Percentiles rank a stretch among this genome's conserved stretches.
phyloP scores from a whole-genome alignment of 2,329 filamentous ascomycete species.

The Cladobotryum protrusum region DNA sequence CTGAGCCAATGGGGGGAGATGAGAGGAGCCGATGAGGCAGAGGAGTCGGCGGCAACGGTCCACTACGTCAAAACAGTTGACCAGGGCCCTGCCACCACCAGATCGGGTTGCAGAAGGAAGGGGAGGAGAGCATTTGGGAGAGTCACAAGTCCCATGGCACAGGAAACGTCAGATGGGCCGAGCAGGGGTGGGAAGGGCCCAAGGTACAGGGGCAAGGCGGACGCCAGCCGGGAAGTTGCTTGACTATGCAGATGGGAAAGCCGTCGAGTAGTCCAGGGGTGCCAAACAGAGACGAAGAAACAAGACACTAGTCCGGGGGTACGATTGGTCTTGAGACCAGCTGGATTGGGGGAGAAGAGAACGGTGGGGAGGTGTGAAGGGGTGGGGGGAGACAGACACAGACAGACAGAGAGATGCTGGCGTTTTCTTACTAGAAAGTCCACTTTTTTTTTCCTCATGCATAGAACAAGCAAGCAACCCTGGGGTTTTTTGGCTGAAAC shows the following conservation, averaged over 20 bases:
- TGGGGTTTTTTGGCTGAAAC: constrained; percentile 6
- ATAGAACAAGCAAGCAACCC: constrained; percentile 7
- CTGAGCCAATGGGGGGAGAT: constrained; percentile 29
- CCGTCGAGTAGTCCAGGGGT: constrained; percentile 12
- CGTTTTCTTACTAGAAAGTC: background rate
- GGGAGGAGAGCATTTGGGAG: background rate
- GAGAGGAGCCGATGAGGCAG: constrained; percentile 29
- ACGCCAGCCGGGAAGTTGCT: constrained; percentile 25
- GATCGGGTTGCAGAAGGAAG: constrained; percentile 13
- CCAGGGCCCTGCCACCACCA: constrained; percentile 15
- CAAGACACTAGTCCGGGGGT: constrained; percentile 16
- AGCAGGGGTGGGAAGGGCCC: constrained; percentile 14
- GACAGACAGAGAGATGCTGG: background rate
- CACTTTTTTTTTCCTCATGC: constrained; percentile 1
- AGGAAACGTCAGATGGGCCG: constrained; percentile 23
- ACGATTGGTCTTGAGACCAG: constrained; percentile 9
- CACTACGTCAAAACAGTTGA: constrained; percentile 20
- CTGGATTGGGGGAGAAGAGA: constrained; percentile 13
- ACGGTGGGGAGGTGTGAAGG: constrained; percentile 18
- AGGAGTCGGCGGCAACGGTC: constrained; percentile 26
- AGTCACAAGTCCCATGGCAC: constrained; percentile 13
- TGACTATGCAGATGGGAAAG: constrained; percentile 11
- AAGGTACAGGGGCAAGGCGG: constrained; percentile 20
- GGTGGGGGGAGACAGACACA: constrained; percentile 16
- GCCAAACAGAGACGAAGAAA: constrained; percentile 21